Evolutionary conservation across 2,329 filamentous ascomycete species (phyloP), one percentile per base, ranked within the genome.

Genomic region (Harringtonia aguacate): DNA sequence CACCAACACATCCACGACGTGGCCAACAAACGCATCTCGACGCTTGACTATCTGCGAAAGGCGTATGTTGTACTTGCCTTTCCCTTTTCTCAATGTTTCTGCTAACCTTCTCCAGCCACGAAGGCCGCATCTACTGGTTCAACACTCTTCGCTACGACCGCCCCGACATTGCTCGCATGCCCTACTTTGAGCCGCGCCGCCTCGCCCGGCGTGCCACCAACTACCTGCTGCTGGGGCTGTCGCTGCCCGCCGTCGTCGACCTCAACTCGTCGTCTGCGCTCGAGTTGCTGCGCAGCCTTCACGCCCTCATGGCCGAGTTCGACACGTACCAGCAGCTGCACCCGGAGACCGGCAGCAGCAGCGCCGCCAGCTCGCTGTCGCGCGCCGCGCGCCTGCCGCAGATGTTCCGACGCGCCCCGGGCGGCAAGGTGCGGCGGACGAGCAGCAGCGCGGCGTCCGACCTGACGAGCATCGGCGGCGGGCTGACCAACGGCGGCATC

Each of bases 91-190:
- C 36, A 35, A 27, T 30, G 24, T 21, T 40, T 10, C 36, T 22
- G 22, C 36, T 38, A 8, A 38, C 31, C 14, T 9, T 17, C 24
- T 43, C 41, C 59, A 94, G 87, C 24, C 89, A 98, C 59, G 88
- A 95, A 65, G 89, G 90, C 48, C 81, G 87, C 46, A 81, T 95
- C 35, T 97, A 94, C 68, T 97, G 92, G 89, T 95, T 97, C 71
- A 95, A 95, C 65, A 95, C 92, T 0, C 78, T 95, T 48, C 84
- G 94, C 57, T 95, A 95, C 64, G 86, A 88, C 52, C 84, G 86
- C 56, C 63, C 77, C 27, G 87, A 95, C 61, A 73, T 97, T 29
- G 69, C 75, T 41, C 81, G 82, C 57, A 82, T 95, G 68, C 81
- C 90, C 37, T 94, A 87, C 58, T 90, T 94, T 58, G 85, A 94